A percentile compares a stretch with the other conserved stretches of the same genome.
Conservation (phyloP, 345 rosid genomes). For the Citrus maxima region DNA sequence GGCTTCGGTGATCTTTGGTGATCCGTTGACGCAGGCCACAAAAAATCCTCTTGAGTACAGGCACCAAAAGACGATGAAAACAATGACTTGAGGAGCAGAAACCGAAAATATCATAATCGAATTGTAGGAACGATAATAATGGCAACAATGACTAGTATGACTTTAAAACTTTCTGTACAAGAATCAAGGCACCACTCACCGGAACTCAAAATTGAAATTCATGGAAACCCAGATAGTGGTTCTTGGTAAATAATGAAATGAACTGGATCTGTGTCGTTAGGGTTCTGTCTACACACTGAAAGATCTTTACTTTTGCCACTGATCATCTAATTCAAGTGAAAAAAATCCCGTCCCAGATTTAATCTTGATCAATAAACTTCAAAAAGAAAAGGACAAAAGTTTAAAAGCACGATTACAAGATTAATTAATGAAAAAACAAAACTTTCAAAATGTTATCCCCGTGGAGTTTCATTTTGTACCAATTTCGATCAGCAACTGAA, state of each 20-base stretch:
- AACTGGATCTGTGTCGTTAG: constrained; percentile 10
- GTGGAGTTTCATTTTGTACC: background rate
- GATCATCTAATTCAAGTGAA: constrained; percentile 1
- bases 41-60: background rate
- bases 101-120: background rate
- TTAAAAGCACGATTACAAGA: background rate
- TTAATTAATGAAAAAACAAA: background rate
- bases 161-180: background rate
- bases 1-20: background rate
- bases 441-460: background rate
- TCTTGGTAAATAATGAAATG: background rate
- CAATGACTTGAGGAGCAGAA: background rate
- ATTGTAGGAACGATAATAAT: background rate
- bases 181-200: constrained; percentile 17
- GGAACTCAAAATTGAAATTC: constrained; percentile 7
- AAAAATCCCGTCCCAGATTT: constrained; percentile 10
- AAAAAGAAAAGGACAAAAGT: background rate
- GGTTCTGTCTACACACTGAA: background rate
- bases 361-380: constrained; percentile 5
- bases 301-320: background rate
- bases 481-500: background rate
- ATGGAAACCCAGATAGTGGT: constrained; percentile 1
- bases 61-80: background rate
- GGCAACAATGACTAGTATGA: background rate
- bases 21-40: background rate